Conservation (phyloP, 495 filamentous ascomycete species). For the Podospora anserina region DNA sequence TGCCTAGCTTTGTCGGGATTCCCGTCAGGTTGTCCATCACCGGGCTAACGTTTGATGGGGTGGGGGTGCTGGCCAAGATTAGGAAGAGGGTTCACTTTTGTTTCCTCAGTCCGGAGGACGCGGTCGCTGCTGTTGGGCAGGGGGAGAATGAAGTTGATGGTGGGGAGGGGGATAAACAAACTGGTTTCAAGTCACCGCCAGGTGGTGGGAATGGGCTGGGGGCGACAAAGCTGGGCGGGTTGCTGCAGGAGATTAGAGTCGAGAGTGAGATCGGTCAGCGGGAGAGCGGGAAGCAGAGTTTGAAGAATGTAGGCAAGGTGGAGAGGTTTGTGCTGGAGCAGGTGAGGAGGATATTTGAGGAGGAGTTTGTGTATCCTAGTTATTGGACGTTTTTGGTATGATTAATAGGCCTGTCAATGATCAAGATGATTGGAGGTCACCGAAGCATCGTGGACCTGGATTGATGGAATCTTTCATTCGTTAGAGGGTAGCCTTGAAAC, state of each 20-base stretch:
- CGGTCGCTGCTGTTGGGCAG: constrained; percentile 61
- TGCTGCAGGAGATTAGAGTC: constrained; percentile 88
- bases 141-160: constrained; percentile 42
- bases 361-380: constrained; percentile 96
- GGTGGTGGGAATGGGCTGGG: background rate
- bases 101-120: constrained; percentile 86
- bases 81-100: constrained; percentile 82
- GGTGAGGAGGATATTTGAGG: constrained; percentile 93
- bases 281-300: constrained; percentile 83
- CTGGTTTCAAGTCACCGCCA: constrained; percentile 13
- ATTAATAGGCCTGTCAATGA: constrained; percentile 15
- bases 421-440: too few relatives aligned
- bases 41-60: constrained; percentile 88
- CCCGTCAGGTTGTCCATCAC: constrained; percentile 90
- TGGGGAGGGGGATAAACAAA: constrained; percentile 22
- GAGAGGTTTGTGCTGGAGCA: constrained; percentile 96
- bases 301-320: constrained; percentile 98
- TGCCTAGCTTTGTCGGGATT: constrained; percentile 92
- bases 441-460: too few relatives aligned
- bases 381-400: constrained; percentile 95
- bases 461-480: constrained; percentile 11
- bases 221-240: constrained; percentile 55
- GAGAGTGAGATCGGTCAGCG: constrained; percentile 95
- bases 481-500: constrained; percentile 65
- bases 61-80: constrained; percentile 87